Conservation (phyloP, 495 filamentous ascomycete species). For the Talaromyces nanjingensis region DNA sequence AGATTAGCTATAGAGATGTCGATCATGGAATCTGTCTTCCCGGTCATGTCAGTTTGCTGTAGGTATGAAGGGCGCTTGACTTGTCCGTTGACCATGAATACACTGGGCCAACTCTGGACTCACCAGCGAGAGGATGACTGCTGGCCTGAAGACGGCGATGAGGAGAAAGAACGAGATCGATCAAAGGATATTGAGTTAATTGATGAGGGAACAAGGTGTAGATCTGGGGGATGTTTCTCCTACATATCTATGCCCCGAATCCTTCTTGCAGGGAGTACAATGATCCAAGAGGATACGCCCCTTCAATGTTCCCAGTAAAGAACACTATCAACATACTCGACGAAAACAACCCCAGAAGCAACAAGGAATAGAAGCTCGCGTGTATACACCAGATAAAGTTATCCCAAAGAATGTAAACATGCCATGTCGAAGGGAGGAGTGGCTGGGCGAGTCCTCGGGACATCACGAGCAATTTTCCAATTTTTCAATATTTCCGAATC, state of each 20-base stretch:
- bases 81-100: neutral
- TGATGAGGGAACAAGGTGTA: neutral
- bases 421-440: neutral
- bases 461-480: neutral
- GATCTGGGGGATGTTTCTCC: too few relatives aligned
- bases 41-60: neutral
- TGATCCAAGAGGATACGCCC: neutral
- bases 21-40: neutral
- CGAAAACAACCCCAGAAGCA: neutral
- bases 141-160: neutral
- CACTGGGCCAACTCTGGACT: neutral
- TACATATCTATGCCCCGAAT: neutral
- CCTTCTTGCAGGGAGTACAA: neutral
- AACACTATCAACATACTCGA: neutral
- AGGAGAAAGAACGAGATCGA: neutral
- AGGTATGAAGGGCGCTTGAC: neutral
- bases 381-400: neutral
- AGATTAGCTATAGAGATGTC: neutral
- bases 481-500: constrained; percentile 4
- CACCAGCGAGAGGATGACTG: neutral
- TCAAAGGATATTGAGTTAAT: neutral
- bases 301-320: neutral
- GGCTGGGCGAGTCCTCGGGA: neutral
- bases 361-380: neutral
- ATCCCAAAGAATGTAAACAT: neutral